Conservation (phyloP, 441 rosid species). For the Geranium incanum region DNA sequence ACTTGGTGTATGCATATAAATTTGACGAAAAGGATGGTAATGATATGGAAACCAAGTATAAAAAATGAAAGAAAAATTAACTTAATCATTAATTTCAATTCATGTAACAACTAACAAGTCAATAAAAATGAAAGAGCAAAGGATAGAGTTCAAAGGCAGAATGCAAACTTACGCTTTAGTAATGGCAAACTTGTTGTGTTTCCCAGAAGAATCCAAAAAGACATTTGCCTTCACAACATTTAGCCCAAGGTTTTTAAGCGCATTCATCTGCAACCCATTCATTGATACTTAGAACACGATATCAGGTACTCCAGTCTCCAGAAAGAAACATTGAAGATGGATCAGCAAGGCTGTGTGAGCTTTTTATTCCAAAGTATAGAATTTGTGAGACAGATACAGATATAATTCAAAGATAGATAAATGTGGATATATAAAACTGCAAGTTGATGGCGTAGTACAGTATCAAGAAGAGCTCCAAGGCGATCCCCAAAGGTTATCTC, state of each 20-base stretch:
- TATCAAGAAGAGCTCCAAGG: slow-evolving; percentile 92
- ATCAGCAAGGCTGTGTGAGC: neutral
- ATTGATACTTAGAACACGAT: slow-evolving; percentile 17
- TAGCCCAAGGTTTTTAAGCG: slow-evolving; percentile 85
- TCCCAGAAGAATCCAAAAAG: slow-evolving; percentile 90
- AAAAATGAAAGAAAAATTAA: too few species aligned
- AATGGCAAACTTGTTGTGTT: slow-evolving; percentile 81
- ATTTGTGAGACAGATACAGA: neutral
- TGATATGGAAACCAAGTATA: too few species aligned
- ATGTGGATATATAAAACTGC: slow-evolving; percentile 5
- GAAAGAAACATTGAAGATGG: neutral
- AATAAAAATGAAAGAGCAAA: too few species aligned
- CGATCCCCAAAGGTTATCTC: slow-evolving; percentile 94
- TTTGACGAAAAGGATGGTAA: too few species aligned
- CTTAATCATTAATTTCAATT: too few species aligned
- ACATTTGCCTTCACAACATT: slow-evolving; percentile 93
- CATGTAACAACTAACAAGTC: too few species aligned
- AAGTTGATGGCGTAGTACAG: slow-evolving; percentile 36
- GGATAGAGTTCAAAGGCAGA: neutral
- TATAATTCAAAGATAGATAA: slow-evolving; percentile 9
- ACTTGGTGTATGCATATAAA: too few species aligned
- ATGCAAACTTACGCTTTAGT: slow-evolving; percentile 60
- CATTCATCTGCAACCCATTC: slow-evolving; percentile 60
- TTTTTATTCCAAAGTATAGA: slow-evolving; percentile 6
- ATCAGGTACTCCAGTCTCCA: slow-evolving; percentile 12